Evolutionary conservation across 1,284 basidiomycete genomes (phyloP).

Genomic region (Marasmius sp.): DNA sequence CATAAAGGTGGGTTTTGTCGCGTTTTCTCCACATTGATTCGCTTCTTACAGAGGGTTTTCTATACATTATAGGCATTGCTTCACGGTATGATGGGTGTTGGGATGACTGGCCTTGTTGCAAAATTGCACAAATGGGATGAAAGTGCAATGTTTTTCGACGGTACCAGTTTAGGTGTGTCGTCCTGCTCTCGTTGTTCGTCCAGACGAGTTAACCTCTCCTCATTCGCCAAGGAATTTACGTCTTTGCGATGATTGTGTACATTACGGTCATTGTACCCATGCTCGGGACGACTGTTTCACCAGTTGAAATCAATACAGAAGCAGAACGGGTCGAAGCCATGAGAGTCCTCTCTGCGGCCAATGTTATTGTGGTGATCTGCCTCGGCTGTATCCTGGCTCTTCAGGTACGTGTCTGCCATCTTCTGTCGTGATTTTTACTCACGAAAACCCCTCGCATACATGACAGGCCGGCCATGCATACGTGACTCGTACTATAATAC

Average conservation of each 20-base stretch:
- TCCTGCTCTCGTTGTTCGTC: constrained; percentile 13
- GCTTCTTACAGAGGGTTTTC: neutral
- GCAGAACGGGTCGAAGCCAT: constrained; percentile 76
- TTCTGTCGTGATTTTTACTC: neutral
- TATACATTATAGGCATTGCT: constrained; percentile 64
- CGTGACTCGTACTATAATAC: constrained; percentile 65
- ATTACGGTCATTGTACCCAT: constrained; percentile 76
- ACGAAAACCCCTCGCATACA: constrained; percentile 14
- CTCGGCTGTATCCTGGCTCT: constrained; percentile 65
- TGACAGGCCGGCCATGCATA: constrained; percentile 83
- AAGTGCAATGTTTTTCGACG: constrained; percentile 91
- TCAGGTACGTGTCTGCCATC: constrained; percentile 50
- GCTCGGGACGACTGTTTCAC: constrained; percentile 70
- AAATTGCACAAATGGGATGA: constrained; percentile 88
- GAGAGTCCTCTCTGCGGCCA: constrained; percentile 78
- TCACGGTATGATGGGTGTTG: constrained; percentile 79
- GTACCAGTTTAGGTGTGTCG: constrained; percentile 71
- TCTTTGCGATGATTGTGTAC: constrained; percentile 79
- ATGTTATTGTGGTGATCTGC: constrained; percentile 75
- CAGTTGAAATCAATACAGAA: constrained; percentile 54
- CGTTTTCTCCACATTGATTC: constrained; percentile 3
- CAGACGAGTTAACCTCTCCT: constrained; percentile 2
- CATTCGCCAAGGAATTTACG: constrained; percentile 57
- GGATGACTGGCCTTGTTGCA: constrained; percentile 68
- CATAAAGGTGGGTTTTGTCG: constrained; percentile 64